Base-by-base conservation (phyloP, 306 rosid genomes). In the cucumber (Cucumis sativus) region DNA sequence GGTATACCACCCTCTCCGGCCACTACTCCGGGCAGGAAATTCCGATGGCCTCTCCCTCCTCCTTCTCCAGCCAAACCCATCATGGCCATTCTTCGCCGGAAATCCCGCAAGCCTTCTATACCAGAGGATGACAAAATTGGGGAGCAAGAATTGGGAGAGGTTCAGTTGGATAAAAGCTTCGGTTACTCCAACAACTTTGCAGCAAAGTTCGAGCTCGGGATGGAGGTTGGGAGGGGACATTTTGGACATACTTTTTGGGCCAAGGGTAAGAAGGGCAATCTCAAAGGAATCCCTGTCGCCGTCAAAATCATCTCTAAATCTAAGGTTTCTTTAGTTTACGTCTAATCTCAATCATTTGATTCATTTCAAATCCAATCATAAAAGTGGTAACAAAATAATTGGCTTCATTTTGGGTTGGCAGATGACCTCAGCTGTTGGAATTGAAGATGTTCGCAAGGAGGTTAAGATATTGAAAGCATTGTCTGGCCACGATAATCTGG, bases 21-120 rank as follows among this genome's bases (percentile, higher is more conserved):
- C 6, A 88, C 81, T 51, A 89, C 93, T 9, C 91, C 93, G 0
- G 91, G 93, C 0, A 85, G 98, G 87, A 93, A 90, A 82, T 91
- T 93, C 79, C 82, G 97, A 74, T 93, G 98, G 98, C 98, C 98
- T 0, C 75, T 93, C 0, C 97, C 98, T 3, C 98, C 98, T 0
- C 98, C 97, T 0, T 95, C 98, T 0, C 97, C 98, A n/a, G 98
- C 98, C 71, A 95, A 86, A 90, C 98, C 97, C 57, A 95, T 95
- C 88, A 92, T 92, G 92, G 88, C 96, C 56, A 61, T 88, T 65
- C 76, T 86, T 10, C 81, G 91, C 82, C 84, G 92, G 82, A 90
- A 84, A 66, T 88, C 96, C 18, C 85, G 82, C 63, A 92, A 89
- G 13, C 92, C 86, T 65, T 92, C 98, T 14, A 92, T 95, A 65